Evolutionary conservation across 768 basidiomycete species (phyloP).

Genomic region (Lentinula raphanica): DNA sequence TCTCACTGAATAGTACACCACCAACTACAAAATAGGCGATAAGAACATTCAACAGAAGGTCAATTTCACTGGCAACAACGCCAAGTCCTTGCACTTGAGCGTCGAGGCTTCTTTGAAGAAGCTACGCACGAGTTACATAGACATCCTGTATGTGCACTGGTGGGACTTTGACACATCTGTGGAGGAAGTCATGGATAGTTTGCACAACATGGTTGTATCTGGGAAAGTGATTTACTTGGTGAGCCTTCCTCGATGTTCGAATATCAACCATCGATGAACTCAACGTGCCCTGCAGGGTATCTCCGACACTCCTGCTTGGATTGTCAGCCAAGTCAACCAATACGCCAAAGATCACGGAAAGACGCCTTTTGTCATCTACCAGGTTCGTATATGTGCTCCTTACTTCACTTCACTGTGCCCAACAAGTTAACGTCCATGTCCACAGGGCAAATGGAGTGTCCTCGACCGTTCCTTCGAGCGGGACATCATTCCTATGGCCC

Average conservation of each 20-base stretch:
- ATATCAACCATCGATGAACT: neutral
- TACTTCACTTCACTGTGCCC: neutral
- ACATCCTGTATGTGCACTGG: too few relatives aligned
- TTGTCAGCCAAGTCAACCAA: slow-evolving; percentile 4
- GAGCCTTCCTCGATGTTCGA: slow-evolving; percentile 2
- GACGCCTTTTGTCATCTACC: slow-evolving; percentile 19
- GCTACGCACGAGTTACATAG: slow-evolving; percentile 6
- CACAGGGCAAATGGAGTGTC: slow-evolving; percentile 30
- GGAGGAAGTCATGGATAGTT: too few relatives aligned
- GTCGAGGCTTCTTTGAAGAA: slow-evolving; percentile 7
- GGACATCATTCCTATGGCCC: slow-evolving; percentile 35
- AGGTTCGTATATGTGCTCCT: neutral
- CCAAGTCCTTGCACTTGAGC: slow-evolving; percentile 22
- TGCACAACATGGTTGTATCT: slow-evolving; percentile 34
- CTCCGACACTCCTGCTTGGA: slow-evolving; percentile 14
- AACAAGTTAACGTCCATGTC: too few relatives aligned
- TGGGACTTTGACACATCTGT: too few relatives aligned
- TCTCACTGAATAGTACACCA: slow-evolving; percentile 22
- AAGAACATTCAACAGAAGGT: slow-evolving; percentile 25
- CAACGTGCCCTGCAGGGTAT: slow-evolving; percentile 14
- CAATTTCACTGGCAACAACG: slow-evolving; percentile 43
- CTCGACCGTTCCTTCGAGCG: slow-evolving; percentile 35
- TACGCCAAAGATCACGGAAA: slow-evolving; percentile 25
- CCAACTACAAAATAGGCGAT: slow-evolving; percentile 25
- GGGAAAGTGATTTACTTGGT: slow-evolving; percentile 39